Base-by-base conservation (phyloP, 2,329 filamentous ascomycete species). In the Shiraia bambusicola region DNA sequence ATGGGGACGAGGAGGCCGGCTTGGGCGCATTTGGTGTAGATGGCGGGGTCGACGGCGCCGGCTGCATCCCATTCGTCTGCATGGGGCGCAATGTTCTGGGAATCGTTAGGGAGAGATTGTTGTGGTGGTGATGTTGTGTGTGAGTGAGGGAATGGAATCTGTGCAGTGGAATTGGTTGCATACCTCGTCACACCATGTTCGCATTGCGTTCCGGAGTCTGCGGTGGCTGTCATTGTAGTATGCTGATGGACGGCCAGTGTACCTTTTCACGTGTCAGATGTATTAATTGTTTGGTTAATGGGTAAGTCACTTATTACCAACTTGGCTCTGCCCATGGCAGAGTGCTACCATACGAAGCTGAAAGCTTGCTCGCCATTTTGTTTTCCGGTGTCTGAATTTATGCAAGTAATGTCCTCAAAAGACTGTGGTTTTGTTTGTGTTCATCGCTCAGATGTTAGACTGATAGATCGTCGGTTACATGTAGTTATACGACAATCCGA, bases 181-280 rank as follows among this genome's bases (percentile, higher is more conserved):
- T 52, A 58, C 58, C 40, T 63, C 54, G 31, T 65, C 59, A 40
- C 57, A 59, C 60, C 60, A 64, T 13, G 48, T 45, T 31, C 62
- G 45, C n/a, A 65, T 54, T 6, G 52, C 50, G 42, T 62, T 55
- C 15, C 62, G 54, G 11, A 64, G 54, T 37, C 45, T 51, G 7
- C 52, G 46, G 29, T 64, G 60, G 29, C 56, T 59, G 2, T 62
- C 60, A 15, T 63, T 64, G 40, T 63, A 63, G 40, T 63, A 65
- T n/a, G 57, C 50, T 14, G 62, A 62, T 7, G 60, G 62, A 4
- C 58, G 54, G 7, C 60, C 62, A 11, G 59, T 59, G 24, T 65
- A 63, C 60, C 59, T 62, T 31, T 1, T 22, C n/a, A 11, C n/a
- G 13, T 10, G 14, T 54, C 11, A 47, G 27, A 25, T 12, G 2